These are phyloP conservation scores for Lactifluus piperatus DNA, from an alignment of 768 basidiomycete species.

Conservation along the genomic window DNA sequence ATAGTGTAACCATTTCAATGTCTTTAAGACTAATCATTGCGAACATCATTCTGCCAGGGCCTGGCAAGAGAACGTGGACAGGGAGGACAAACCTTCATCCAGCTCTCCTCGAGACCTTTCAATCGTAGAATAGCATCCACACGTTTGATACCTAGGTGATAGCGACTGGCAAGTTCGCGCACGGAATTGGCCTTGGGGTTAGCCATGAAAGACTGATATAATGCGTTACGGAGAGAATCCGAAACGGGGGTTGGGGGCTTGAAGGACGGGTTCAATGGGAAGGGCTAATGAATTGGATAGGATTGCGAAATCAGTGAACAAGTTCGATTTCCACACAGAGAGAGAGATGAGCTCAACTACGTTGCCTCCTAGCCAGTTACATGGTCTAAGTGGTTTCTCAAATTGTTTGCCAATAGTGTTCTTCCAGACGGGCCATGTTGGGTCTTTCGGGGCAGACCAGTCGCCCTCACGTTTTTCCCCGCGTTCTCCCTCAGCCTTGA, in stretches of 20 bases:
- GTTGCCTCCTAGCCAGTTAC: constrained; percentile 54
- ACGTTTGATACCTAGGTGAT: constrained; percentile 66
- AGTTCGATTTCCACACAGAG: neutral
- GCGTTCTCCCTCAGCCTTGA: neutral
- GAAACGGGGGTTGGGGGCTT: constrained; percentile 72
- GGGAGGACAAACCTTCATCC: constrained; percentile 53
- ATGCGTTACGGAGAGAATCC: constrained; percentile 42
- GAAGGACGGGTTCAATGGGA: constrained; percentile 80
- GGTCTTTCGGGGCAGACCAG: neutral
- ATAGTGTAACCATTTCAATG: constrained; percentile 58
- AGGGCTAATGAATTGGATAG: constrained; percentile 46
- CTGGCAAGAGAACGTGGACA: constrained; percentile 2
- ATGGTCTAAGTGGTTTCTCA: constrained; percentile 26
- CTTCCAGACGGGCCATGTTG: constrained; percentile 6
- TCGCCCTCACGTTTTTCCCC: constrained; percentile 19
- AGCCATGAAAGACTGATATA: constrained; percentile 55
- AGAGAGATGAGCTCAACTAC: constrained; percentile 39
- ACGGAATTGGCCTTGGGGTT: constrained; percentile 49
- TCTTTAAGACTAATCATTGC: constrained; percentile 94
- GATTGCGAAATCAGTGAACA: constrained; percentile 13
- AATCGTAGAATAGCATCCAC: constrained; percentile 76
- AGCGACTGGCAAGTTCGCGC: constrained; percentile 49
- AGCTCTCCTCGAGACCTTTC: constrained; percentile 66
- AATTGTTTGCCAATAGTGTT: constrained; percentile 14
- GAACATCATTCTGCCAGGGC: constrained; percentile 39